Percentiles rank a stretch among this genome's conserved stretches.
These are phyloP conservation scores for Ceratobasidium sp. DNA, from an alignment of 1,284 basidiomycete species.

Conservation along the genomic window DNA sequence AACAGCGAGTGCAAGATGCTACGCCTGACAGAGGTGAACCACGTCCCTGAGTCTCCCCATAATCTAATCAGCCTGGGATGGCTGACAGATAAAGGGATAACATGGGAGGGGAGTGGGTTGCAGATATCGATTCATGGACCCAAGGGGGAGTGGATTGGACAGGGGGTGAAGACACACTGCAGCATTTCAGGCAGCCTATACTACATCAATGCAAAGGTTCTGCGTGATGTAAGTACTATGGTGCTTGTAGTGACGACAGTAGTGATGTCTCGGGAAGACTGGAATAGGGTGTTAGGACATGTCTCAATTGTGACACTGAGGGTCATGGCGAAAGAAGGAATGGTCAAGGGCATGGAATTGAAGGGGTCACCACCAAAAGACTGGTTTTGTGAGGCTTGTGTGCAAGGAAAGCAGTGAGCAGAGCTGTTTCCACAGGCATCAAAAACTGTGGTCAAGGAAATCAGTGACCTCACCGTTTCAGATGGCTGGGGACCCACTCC, in stretches of 20 bases:
- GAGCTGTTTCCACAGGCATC: not conserved
- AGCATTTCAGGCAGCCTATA: not conserved
- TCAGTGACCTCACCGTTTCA: not conserved
- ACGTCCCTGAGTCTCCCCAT: not conserved
- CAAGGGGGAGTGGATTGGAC: not conserved
- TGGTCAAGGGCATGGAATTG: constrained; percentile 7
- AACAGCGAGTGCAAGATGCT: not conserved
- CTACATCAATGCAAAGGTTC: not conserved
- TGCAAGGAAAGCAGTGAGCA: not conserved
- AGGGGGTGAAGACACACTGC: not conserved
- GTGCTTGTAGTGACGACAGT: not conserved
- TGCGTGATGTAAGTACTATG: not conserved
- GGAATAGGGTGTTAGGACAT: constrained; percentile 18
- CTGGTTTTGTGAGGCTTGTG: not conserved
- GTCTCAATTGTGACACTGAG: not conserved
- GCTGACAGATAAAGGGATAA: constrained; percentile 8
- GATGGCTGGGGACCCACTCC: not conserved
- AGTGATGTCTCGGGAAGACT: not conserved
- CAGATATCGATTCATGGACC: not conserved
- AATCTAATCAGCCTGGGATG: not conserved
- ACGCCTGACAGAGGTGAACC: not conserved
- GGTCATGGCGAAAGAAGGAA: constrained; percentile 17
- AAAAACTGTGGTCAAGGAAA: not conserved
- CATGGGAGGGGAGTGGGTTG: not conserved
- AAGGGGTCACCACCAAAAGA: not conserved